A percentile compares a stretch with the other conserved stretches of the same genome.
Evolutionary conservation across 495 filamentous ascomycete genomes (phyloP).

Genomic region (Hyaloscypha finlandica): DNA sequence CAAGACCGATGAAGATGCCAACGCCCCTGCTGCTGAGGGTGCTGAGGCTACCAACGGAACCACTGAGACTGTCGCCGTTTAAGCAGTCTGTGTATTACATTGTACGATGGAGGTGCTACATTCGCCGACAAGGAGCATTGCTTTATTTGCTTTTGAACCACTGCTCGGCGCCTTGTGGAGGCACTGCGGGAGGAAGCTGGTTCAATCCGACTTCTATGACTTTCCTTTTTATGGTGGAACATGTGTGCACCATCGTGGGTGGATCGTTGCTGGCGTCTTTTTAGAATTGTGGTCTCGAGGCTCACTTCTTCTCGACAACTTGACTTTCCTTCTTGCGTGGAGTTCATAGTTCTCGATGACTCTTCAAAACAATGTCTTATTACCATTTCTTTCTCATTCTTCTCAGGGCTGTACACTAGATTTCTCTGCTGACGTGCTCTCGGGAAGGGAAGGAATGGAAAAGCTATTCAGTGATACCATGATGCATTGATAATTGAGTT

Average conservation of each 20-base stretch:
- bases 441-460: constrained; percentile 38
- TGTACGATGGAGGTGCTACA: constrained; percentile 33
- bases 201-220: constrained; percentile 24
- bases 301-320: constrained; percentile 33
- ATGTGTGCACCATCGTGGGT: constrained; percentile 19
- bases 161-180: constrained; percentile 24
- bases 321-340: constrained; percentile 34
- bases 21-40: constrained; percentile 47
- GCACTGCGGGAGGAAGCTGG: constrained; percentile 23
- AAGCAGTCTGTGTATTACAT: constrained; percentile 34
- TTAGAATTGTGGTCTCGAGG: constrained; percentile 24
- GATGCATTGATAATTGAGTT: constrained; percentile 13
- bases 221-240: constrained; percentile 33
- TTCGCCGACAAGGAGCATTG: constrained; percentile 26
- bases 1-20: constrained; percentile 88
- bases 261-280: constrained; percentile 28
- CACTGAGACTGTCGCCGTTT: constrained; percentile 38
- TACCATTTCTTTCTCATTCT: constrained; percentile 38
- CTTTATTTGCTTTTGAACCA: constrained; percentile 32
- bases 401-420: constrained; percentile 39
- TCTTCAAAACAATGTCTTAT: constrained; percentile 41
- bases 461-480: constrained; percentile 36
- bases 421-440: constrained; percentile 34
- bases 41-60: constrained; percentile 35
- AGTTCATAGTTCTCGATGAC: constrained; percentile 34